Evolutionary conservation across 768 basidiomycete species (phyloP).

Genomic region (Lentinula raphanica): DNA sequence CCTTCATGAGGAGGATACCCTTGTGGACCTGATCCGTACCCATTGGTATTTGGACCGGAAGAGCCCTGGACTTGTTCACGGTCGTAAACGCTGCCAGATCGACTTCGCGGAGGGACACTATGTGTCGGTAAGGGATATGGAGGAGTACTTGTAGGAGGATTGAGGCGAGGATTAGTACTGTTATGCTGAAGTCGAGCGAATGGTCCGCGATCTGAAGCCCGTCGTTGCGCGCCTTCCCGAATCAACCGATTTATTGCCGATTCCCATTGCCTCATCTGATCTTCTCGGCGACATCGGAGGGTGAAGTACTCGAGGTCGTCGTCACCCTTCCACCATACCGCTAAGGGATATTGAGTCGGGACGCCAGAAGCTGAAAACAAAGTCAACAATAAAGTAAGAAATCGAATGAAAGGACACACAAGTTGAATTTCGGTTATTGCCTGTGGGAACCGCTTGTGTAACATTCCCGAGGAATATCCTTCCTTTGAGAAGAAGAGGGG

Average conservation of each 20-base stretch:
- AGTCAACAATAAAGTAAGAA: constrained; percentile 3
- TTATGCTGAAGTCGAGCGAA: constrained; percentile 48
- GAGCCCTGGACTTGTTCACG: constrained; percentile 1
- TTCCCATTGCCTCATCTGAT: constrained; percentile 92
- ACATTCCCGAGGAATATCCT: constrained; percentile 97
- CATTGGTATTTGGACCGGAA: not conserved
- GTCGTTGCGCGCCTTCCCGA: constrained; percentile 63
- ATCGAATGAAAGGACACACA: constrained; percentile 39
- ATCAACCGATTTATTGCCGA: constrained; percentile 84
- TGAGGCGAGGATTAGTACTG: constrained; percentile 35
- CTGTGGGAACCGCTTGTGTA: constrained; percentile 66
- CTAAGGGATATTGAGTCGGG: constrained; percentile 67
- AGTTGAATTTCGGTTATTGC: constrained; percentile 44
- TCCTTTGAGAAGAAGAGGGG: constrained; percentile 86
- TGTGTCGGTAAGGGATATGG: constrained; percentile 2
- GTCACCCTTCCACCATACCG: constrained; percentile 94
- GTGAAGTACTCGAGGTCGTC: constrained; percentile 92
- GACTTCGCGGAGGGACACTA: not conserved
- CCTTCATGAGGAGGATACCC: constrained; percentile 62
- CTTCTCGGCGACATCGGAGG: constrained; percentile 87
- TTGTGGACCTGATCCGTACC: constrained; percentile 32
- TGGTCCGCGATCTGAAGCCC: constrained; percentile 60
- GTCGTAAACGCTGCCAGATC: constrained; percentile 6
- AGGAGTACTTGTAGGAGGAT: not conserved
- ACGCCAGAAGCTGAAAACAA: constrained; percentile 36